Evolutionary conservation across 106 monocot species (phyloP), one percentile per base, ranked within the genome.

Genomic region (Narthecium ossifragum): DNA sequence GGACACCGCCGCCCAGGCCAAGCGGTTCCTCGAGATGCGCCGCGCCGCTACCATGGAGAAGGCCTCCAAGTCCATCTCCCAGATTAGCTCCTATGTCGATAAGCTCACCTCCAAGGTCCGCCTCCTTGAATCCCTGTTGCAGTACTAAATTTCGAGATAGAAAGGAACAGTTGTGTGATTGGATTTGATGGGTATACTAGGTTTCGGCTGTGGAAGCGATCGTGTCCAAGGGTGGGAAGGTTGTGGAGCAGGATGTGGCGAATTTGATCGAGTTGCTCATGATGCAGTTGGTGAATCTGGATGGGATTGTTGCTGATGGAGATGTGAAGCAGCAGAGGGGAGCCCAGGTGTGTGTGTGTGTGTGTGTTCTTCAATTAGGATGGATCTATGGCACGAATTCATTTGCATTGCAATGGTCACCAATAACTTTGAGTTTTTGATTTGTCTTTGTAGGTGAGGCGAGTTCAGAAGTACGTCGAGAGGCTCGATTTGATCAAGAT

Each of bases 391-490:
- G 18, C 8, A 17, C 22, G 3, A 7, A 12, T 53, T 39, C 21
- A 31, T 46, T 39, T 51, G 5, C 34, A 46, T 21, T 21, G 29
- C 26, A 8, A 49, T 30, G 26, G 24, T 39, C 17, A 23, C 25
- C 2, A 6, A 31, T 47, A 37, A 33, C 12, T 23, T 39, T 52
- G 1, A 6, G 12, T 31, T 2, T 24, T 52, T 69, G 11, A n/a
- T 0, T 11, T 53, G 23, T 25, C 26, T 38, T 26, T 70, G 50
- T 67, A 92, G 92, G 81, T 83, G 29, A 74, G 51, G 61, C 71
- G 86, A 71, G 83, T 94, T 31, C 90, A 94, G 68, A 86, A 86
- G 64, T 86, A 80, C 20, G 83, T 94, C 8, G 94, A 90, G 64
- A 73, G 57, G 31, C 82, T 94, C 0, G 94, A 94, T 59, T 55